Percentiles rank a stretch among this genome's conserved stretches.
phyloP scores from a whole-genome alignment of 1,139 yeast genomes.

The Suhomyces chickasaworum region DNA sequence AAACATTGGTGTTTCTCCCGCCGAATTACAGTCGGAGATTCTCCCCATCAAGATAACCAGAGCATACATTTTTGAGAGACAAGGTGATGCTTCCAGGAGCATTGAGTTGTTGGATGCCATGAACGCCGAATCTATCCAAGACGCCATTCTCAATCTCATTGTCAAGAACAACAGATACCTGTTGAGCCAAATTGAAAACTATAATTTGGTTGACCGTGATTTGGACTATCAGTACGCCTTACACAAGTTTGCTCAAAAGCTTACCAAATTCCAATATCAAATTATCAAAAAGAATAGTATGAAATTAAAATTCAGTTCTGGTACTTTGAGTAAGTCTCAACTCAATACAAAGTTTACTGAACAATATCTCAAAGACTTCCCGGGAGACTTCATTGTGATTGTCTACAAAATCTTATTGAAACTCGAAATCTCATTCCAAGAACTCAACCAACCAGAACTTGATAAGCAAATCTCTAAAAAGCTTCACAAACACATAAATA shows the following conservation, averaged over 20 bases:
- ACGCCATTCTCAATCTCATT: slow-evolving; percentile 34
- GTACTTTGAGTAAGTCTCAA: slow-evolving; percentile 35
- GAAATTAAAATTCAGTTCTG: slow-evolving; percentile 41
- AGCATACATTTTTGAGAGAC: slow-evolving; percentile 60
- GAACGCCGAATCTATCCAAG: slow-evolving; percentile 28
- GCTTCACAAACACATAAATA: slow-evolving; percentile 28
- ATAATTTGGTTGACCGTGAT: slow-evolving; percentile 45
- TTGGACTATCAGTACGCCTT: slow-evolving; percentile 44
- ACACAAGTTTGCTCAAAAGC: slow-evolving; percentile 37
- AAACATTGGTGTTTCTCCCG: slow-evolving; percentile 43
- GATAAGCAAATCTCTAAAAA: slow-evolving; percentile 25
- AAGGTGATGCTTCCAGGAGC: slow-evolving; percentile 49
- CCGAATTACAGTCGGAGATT: slow-evolving; percentile 48
- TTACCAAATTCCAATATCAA: slow-evolving; percentile 47
- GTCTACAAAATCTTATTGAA: slow-evolving; percentile 34
- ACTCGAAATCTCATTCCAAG: slow-evolving; percentile 32
- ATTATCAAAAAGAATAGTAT: slow-evolving; percentile 47
- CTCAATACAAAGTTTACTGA: slow-evolving; percentile 23
- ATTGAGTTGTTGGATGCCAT: slow-evolving; percentile 33
- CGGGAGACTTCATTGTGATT: slow-evolving; percentile 38
- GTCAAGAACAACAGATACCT: slow-evolving; percentile 39
- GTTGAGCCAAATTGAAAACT: slow-evolving; percentile 11
- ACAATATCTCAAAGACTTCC: slow-evolving; percentile 26
- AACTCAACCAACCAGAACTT: slow-evolving; percentile 24
- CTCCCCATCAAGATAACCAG: slow-evolving; percentile 69